These are phyloP conservation scores for Craspedostauros australis DNA, from an alignment of 108 stramenopile genomes.

Conservation along the genomic window DNA sequence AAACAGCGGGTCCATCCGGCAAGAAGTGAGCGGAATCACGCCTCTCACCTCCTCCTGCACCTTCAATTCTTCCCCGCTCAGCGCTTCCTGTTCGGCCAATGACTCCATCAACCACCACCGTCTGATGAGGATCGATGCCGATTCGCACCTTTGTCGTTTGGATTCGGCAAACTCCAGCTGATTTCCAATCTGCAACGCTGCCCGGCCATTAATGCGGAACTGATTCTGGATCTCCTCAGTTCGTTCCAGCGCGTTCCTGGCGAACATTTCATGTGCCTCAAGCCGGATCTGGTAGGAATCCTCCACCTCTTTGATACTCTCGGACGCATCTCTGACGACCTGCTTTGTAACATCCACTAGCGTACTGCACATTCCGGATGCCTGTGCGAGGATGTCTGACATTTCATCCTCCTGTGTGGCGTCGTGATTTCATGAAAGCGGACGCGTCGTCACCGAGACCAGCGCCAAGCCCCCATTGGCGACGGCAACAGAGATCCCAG, in stretches of 20 bases:
- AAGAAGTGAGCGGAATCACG: slow-evolving; percentile 43
- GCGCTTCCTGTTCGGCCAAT: slow-evolving; percentile 71
- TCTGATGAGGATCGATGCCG: slow-evolving; percentile 65
- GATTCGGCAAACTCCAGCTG: slow-evolving; percentile 77
- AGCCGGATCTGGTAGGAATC: slow-evolving; percentile 73
- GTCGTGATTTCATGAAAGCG: too few species aligned
- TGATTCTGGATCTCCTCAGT: slow-evolving; percentile 74
- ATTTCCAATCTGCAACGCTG: slow-evolving; percentile 76
- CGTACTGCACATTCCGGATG: slow-evolving; percentile 50
- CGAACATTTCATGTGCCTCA: slow-evolving; percentile 68
- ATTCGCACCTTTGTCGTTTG: slow-evolving; percentile 73
- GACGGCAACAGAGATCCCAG: too few species aligned
- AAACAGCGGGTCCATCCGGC: slow-evolving; percentile 77
- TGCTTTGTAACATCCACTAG: slow-evolving; percentile 59
- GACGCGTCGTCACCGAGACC: too few species aligned
- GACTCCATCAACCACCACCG: slow-evolving; percentile 87
- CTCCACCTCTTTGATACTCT: slow-evolving; percentile 50
- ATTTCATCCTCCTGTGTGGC: slow-evolving; percentile 73
- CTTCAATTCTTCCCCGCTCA: slow-evolving; percentile 48
- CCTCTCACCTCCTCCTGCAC: slow-evolving; percentile 74
- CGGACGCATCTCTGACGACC: slow-evolving; percentile 54
- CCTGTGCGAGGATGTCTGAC: slow-evolving; percentile 55
- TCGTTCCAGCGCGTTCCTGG: slow-evolving; percentile 44
- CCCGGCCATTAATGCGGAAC: slow-evolving; percentile 70
- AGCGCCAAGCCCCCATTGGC: too few species aligned